These are phyloP conservation scores for Lonicera japonica DNA, from an alignment of 129 eudicot genomes.

Conservation along the genomic window DNA sequence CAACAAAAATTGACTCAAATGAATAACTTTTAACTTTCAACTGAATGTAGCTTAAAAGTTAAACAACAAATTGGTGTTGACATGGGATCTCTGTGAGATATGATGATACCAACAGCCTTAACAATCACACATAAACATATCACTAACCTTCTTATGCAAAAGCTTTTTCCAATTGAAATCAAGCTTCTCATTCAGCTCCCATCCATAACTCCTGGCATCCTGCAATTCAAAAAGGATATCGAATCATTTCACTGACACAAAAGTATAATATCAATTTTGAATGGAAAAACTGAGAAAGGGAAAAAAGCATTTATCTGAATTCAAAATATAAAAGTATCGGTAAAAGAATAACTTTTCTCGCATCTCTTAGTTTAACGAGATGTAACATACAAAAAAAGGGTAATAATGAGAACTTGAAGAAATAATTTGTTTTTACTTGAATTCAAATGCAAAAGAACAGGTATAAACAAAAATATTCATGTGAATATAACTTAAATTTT, in stretches of 20 bases:
- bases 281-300: background rate
- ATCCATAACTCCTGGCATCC: slow-evolving; percentile 88
- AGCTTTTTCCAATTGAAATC: slow-evolving; percentile 98
- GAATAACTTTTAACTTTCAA: background rate
- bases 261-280: background rate
- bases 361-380: background rate
- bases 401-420: background rate
- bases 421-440: background rate
- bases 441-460: background rate
- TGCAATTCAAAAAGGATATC: slow-evolving; percentile 25
- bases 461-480: background rate
- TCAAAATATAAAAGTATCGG: background rate
- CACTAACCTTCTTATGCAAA: slow-evolving; percentile 77
- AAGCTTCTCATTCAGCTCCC: slow-evolving; percentile 86
- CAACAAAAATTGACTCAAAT: background rate
- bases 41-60: background rate
- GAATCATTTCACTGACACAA: background rate
- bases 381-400: too few species aligned
- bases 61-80: background rate
- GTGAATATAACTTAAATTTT: background rate
- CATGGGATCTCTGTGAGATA: background rate
- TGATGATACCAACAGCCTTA: background rate
- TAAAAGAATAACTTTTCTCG: background rate
- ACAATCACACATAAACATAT: background rate
- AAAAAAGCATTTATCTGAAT: background rate